Conservation (phyloP, 306 rosid species). For the Senna siamea region DNA sequence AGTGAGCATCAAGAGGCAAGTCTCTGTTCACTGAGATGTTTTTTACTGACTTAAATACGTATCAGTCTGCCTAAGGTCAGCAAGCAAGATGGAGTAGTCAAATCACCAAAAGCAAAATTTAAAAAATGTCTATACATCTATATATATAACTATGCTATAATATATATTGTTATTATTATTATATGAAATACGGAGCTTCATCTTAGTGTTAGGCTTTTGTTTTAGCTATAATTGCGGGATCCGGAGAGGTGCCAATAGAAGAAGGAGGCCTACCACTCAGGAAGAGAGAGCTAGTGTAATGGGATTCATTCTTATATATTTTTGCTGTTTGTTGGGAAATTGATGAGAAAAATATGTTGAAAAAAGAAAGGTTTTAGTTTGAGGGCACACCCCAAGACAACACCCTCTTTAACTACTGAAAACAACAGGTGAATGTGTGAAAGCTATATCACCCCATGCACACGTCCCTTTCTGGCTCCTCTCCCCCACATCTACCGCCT, state of each 20-base stretch:
- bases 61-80: conserved; percentile 73
- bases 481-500: conserved; percentile 99
- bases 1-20: conserved; percentile 61
- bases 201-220: conserved; percentile 42
- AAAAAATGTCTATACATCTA: conserved; percentile 8
- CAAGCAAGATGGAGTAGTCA: conserved; percentile 82
- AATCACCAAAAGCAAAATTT: conserved; percentile 66
- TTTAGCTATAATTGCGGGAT: too few species aligned
- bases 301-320: conserved; percentile 35
- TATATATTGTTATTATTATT: not conserved
- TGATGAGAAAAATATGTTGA: conserved; percentile 47
- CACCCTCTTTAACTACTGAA: conserved; percentile 72
- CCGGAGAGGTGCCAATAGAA: too few species aligned
- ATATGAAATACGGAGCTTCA: conserved; percentile 52
- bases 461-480: conserved; percentile 99
- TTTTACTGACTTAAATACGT: conserved; percentile 79
- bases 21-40: conserved; percentile 63
- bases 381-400: conserved; percentile 69
- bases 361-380: conserved; percentile 22
- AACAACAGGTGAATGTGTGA: conserved; percentile 86
- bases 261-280: too few species aligned
- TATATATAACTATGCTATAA: too few species aligned
- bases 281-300: not conserved
- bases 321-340: conserved; percentile 69
- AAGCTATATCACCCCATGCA: conserved; percentile 99